Conservation (phyloP, 108 stramenopile species). For the Fragilariopsis cylindrus region DNA sequence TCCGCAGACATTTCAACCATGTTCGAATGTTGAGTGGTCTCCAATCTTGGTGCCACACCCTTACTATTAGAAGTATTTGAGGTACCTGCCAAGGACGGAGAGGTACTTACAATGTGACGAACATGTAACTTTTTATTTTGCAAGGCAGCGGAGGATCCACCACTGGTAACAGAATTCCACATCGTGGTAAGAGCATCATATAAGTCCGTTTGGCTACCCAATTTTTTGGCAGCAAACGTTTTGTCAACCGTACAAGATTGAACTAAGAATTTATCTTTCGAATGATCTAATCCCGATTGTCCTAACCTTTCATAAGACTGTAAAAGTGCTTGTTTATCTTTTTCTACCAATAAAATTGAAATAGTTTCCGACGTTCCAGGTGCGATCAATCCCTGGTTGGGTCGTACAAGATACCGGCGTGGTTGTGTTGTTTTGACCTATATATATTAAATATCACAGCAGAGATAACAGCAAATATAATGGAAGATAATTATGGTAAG, state of each 20-base stretch:
- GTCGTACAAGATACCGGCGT: conserved; percentile 88
- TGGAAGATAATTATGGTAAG: neutral
- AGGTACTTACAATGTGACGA: conserved; percentile 59
- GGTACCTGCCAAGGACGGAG: neutral
- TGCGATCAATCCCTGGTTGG: conserved; percentile 88
- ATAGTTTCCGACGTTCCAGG: conserved; percentile 75
- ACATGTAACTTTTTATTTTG: conserved; percentile 87
- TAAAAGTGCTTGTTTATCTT: conserved; percentile 80
- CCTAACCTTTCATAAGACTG: conserved; percentile 87
- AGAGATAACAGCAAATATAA: neutral
- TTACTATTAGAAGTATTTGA: neutral
- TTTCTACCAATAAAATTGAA: conserved; percentile 85
- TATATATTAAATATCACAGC: neutral
- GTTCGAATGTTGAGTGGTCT: conserved; percentile 30
- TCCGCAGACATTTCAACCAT: conserved; percentile 74
- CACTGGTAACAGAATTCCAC: conserved; percentile 70
- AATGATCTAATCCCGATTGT: conserved; percentile 88
- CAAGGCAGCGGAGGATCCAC: conserved; percentile 36
- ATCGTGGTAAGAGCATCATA: conserved; percentile 78
- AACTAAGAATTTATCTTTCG: conserved; percentile 91
- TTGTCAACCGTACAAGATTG: conserved; percentile 66
- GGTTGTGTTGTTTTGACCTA: conserved; percentile 94
- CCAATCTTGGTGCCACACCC: conserved; percentile 19
- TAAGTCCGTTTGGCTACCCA: conserved; percentile 48
- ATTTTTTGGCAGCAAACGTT: conserved; percentile 49